Evolutionary conservation across 225 moss, liverwort and hornwort species (phyloP).

Genomic region (Marchantia paleacea): DNA sequence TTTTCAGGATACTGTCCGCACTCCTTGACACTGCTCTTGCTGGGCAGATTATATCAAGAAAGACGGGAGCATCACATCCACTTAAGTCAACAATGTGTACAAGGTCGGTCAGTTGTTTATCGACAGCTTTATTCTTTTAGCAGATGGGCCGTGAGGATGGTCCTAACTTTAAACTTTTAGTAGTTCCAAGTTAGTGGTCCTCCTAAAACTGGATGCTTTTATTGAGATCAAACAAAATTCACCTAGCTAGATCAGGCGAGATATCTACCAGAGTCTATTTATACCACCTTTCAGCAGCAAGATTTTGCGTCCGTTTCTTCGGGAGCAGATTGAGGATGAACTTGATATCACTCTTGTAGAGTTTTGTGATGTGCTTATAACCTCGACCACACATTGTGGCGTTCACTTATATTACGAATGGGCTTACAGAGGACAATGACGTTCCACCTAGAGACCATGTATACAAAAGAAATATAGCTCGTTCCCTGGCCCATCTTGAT

Average conservation of each 20-base stretch:
- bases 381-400: neutral
- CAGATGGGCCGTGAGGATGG: neutral
- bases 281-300: neutral
- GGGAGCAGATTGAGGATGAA: neutral
- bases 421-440: too few relatives aligned
- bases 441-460: too few relatives aligned
- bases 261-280: neutral
- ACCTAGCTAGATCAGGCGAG: neutral
- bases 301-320: neutral
- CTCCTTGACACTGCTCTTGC: neutral
- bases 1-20: neutral
- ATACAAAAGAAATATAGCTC: too few relatives aligned
- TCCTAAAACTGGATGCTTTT: too few relatives aligned
- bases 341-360: neutral
- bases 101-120: neutral
- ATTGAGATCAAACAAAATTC: neutral
- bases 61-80: neutral
- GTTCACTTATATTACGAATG: neutral
- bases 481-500: too few relatives aligned
- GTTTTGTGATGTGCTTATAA: neutral
- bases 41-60: neutral
- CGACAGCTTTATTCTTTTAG: neutral
- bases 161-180: neutral
- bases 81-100: neutral
- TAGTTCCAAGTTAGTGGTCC: neutral